phyloP scores from a whole-genome alignment of 208 protist genomes.

The Histomonas meleagridis region DNA sequence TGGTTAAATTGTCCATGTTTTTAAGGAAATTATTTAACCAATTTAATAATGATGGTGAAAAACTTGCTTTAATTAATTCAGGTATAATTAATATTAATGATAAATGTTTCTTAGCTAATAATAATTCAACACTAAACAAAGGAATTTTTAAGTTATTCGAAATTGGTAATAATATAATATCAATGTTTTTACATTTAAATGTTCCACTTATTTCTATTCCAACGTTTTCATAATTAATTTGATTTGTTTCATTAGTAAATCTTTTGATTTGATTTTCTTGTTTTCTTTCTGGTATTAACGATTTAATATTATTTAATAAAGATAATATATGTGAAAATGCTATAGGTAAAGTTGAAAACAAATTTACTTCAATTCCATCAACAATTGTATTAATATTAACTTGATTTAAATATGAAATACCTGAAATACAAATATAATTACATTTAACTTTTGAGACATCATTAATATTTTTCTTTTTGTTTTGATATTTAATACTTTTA shows the following conservation, averaged over 20 bases:
- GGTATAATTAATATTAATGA: not conserved
- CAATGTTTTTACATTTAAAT: not conserved
- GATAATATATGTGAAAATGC: not conserved
- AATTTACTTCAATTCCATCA: not conserved
- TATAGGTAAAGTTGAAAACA: not conserved
- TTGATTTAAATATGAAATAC: not conserved
- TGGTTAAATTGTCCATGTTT: not conserved
- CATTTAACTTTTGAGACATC: not conserved
- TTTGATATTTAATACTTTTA: too few species aligned
- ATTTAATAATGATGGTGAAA: not conserved
- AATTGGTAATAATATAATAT: not conserved
- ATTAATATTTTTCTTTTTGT: not conserved
- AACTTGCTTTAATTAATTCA: not conserved
- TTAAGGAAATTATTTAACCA: not conserved
- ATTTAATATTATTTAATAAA: not conserved
- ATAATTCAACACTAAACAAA: not conserved
- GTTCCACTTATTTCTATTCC: not conserved
- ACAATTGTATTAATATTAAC: not conserved
- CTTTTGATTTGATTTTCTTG: not conserved
- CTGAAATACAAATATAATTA: not conserved
- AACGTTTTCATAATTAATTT: not conserved
- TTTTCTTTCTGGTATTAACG: not conserved
- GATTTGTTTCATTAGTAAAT: not conserved
- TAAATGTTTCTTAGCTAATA: not conserved
- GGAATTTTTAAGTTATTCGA: not conserved